Base-by-base conservation (phyloP, 2,329 filamentous ascomycete genomes). In the Nigrospora sphaerica region DNA sequence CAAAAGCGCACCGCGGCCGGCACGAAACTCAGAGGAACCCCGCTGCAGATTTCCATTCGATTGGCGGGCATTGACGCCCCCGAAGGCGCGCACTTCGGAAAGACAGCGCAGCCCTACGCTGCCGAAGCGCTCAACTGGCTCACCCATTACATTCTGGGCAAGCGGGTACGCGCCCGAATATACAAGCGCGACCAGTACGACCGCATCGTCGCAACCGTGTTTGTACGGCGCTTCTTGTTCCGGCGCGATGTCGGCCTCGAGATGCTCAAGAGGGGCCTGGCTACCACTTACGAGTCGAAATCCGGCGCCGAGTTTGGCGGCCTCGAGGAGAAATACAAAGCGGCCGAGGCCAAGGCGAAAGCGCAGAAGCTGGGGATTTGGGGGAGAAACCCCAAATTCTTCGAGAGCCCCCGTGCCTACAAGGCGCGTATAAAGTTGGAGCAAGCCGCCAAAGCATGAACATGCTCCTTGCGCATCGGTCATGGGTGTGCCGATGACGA, bases 271-370 rank as follows among this genome's bases (percentile, higher is more conserved):
- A 75, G 71, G 18, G 93, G 93, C 0, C 69, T 95, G 52, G 93
- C 92, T 36, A 95, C 89, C 3, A 85, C 93, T 3, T 98, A 97
- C 63, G 93, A 97, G 68, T 92, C 89, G 28, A 97, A 95, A 67
- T 78, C 75, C 6, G 93, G 92, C 3, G 85, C 81, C 17, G 93
- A 97, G 62, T 98, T 93, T 72, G 93, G 93, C 19, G 81, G 83
- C 0, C 71, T 78, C 46, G 79, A 83, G 56, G 68, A 72, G 41
- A 64, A 74, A 49, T 92, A 92, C 62, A 75, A 80, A 52, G 74
- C 71, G 49, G 82, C 82, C 6, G 83, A 91, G 67, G 74, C 72
- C 40, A 72, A 71, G 62, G 87, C 88, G 4, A 88, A 81, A 69
- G 69, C 61, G 51, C 77, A 75, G 60, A 78, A 78, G 52, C 72